These are phyloP conservation scores for Russula earlei DNA, from an alignment of 768 basidiomycete genomes.

Conservation along the genomic window DNA sequence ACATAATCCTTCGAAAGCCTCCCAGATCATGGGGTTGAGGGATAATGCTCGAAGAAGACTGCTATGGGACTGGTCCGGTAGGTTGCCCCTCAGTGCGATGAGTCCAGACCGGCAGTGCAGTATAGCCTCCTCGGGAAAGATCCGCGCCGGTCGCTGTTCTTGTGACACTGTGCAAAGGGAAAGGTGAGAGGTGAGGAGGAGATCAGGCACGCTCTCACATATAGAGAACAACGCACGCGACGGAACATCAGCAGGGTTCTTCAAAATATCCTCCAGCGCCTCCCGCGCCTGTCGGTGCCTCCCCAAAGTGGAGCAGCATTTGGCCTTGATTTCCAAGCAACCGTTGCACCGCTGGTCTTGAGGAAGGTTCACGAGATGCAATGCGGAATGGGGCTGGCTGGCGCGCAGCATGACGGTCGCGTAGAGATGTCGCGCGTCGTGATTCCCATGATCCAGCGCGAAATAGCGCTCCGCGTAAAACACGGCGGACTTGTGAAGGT, in stretches of 20 bases:
- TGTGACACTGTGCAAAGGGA: slow-evolving; percentile 39
- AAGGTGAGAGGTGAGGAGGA: slow-evolving; percentile 1
- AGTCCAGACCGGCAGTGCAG: slow-evolving; percentile 69
- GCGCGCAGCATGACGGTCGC: slow-evolving; percentile 65
- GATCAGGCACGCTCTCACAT: slow-evolving; percentile 6
- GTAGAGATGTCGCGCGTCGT: slow-evolving; percentile 80
- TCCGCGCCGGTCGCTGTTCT: slow-evolving; percentile 41
- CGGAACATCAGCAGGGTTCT: slow-evolving; percentile 42
- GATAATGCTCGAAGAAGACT: slow-evolving; percentile 66
- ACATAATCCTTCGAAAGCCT: slow-evolving; percentile 86
- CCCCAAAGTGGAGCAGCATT: slow-evolving; percentile 63
- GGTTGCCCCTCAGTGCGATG: slow-evolving; percentile 71
- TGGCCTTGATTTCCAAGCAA: slow-evolving; percentile 71
- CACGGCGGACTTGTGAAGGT: slow-evolving; percentile 68
- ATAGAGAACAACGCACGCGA: slow-evolving; percentile 39
- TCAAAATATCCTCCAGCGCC: slow-evolving; percentile 54
- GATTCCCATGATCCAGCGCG: slow-evolving; percentile 57
- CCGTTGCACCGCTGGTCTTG: slow-evolving; percentile 55
- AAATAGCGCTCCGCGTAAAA: slow-evolving; percentile 87
- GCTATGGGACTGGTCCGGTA: slow-evolving; percentile 58
- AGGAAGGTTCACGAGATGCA: slow-evolving; percentile 56
- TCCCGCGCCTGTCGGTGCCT: slow-evolving; percentile 71
- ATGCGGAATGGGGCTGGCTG: slow-evolving; percentile 65
- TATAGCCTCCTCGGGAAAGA: slow-evolving; percentile 64
- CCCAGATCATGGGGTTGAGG: slow-evolving; percentile 78